phyloP scores from a whole-genome alignment of 116 monocot species.

The Cymodocea nodosa region DNA sequence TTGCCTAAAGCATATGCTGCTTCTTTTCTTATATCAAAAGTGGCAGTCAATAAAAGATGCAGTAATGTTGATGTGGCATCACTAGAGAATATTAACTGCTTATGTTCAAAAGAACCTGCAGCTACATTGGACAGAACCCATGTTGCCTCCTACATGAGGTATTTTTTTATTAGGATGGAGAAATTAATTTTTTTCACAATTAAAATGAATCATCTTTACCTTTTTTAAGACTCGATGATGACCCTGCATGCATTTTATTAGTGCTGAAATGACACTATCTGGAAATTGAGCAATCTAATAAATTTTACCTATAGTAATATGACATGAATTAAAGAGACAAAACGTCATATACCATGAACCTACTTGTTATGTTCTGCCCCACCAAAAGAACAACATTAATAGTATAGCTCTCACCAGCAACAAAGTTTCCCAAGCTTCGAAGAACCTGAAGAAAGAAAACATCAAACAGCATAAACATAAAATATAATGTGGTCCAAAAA shows the following conservation, averaged over 20 bases:
- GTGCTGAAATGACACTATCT: conserved; percentile 56
- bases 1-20: conserved; percentile 83
- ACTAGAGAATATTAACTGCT: conserved; percentile 54
- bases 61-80: conserved; percentile 55
- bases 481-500: neutral
- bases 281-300: conserved; percentile 13
- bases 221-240: conserved; percentile 80
- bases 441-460: conserved; percentile 48
- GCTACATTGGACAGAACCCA: conserved; percentile 92
- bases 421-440: conserved; percentile 83
- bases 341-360: neutral
- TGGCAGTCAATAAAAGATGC: conserved; percentile 47
- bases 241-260: conserved; percentile 71
- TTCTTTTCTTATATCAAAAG: conserved; percentile 85
- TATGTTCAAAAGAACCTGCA: conserved; percentile 71
- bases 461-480: neutral
- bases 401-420: conserved; percentile 59
- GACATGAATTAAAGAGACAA: neutral
- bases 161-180: neutral
- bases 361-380: conserved; percentile 52
- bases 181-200: neutral
- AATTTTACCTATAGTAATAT: neutral
- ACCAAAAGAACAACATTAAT: conserved; percentile 44
- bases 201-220: conserved; percentile 21
- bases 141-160: conserved; percentile 57